Evolutionary conservation across 176 grass and related monocot genomes (phyloP).

Genomic region (Lolium perenne): DNA sequence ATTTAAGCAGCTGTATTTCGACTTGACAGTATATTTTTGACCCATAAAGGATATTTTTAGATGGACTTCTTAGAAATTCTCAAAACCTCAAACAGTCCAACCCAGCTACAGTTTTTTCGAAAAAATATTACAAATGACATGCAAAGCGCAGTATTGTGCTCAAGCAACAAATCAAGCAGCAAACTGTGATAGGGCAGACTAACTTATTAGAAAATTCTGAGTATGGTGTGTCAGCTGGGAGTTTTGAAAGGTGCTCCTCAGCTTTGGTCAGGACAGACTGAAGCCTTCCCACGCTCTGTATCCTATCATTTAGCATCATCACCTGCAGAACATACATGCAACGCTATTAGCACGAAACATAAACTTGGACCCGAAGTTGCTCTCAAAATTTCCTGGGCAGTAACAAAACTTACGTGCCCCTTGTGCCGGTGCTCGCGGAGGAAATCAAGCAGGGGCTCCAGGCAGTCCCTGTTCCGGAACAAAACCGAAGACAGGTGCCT

Average conservation of each 20-base stretch:
- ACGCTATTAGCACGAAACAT: slow-evolving; percentile 25
- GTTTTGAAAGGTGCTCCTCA: slow-evolving; percentile 80
- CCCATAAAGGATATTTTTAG: not conserved
- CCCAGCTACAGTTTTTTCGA: not conserved
- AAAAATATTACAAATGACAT: not conserved
- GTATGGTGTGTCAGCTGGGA: slow-evolving; percentile 72
- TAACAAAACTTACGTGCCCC: slow-evolving; percentile 73
- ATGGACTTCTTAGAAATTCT: not conserved
- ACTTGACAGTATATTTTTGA: not conserved
- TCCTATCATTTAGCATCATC: slow-evolving; percentile 96
- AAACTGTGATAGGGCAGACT: slow-evolving; percentile 28
- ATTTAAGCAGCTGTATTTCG: not conserved
- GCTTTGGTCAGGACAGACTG: slow-evolving; percentile 88
- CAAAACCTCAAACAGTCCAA: not conserved
- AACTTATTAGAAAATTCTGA: slow-evolving; percentile 81
- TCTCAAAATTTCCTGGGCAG: not conserved
- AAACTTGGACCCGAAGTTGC: not conserved
- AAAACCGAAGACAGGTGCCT: slow-evolving; percentile 90
- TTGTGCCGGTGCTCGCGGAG: slow-evolving; percentile 84
- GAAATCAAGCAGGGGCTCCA: slow-evolving; percentile 91
- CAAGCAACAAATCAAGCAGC: slow-evolving; percentile 1
- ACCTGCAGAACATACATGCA: slow-evolving; percentile 54
- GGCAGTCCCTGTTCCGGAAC: slow-evolving; percentile 92
- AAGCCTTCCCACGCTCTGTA: slow-evolving; percentile 79
- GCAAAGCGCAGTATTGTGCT: not conserved